Percentiles rank a stretch among this genome's conserved stretches.
These are phyloP conservation scores for Diaporthe capsici DNA, from an alignment of 2,329 filamentous ascomycete species.

Conservation along the genomic window DNA sequence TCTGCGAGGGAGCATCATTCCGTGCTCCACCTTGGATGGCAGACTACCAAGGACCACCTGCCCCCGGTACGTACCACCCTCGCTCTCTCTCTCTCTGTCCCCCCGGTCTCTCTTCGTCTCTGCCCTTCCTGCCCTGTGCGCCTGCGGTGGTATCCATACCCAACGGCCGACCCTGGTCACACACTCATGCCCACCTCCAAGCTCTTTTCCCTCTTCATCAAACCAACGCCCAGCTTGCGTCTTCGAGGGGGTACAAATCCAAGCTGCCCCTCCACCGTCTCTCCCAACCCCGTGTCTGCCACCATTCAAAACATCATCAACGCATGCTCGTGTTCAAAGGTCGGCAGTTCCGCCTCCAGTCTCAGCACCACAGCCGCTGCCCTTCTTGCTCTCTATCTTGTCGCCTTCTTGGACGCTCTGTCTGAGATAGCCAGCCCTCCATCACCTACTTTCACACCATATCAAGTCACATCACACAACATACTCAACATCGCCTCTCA, in stretches of 20 bases:
- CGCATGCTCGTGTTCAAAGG: conserved; percentile 20
- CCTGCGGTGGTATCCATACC: conserved; percentile 28
- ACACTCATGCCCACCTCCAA: conserved; percentile 21
- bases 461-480: background rate
- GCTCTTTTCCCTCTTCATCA: conserved; percentile 37
- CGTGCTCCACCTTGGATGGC: conserved; percentile 29
- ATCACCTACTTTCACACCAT: background rate
- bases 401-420: conserved; percentile 8
- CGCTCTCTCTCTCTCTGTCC: background rate
- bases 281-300: conserved; percentile 34
- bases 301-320: conserved; percentile 38
- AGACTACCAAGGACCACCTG: background rate
- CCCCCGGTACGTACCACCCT: conserved; percentile 31
- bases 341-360: conserved; percentile 9
- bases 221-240: conserved; percentile 35
- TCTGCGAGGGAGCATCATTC: conserved; percentile 18
- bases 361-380: conserved; percentile 22
- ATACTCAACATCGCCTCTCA: background rate
- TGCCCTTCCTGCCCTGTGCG: background rate
- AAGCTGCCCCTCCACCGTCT: conserved; percentile 42
- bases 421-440: background rate
- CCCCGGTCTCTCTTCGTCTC: background rate
- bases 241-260: conserved; percentile 42
- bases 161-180: conserved; percentile 40
- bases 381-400: background rate